These are phyloP conservation scores for Fusarium tupiense DNA, from an alignment of 2,329 filamentous ascomycete species.

Conservation along the genomic window DNA sequence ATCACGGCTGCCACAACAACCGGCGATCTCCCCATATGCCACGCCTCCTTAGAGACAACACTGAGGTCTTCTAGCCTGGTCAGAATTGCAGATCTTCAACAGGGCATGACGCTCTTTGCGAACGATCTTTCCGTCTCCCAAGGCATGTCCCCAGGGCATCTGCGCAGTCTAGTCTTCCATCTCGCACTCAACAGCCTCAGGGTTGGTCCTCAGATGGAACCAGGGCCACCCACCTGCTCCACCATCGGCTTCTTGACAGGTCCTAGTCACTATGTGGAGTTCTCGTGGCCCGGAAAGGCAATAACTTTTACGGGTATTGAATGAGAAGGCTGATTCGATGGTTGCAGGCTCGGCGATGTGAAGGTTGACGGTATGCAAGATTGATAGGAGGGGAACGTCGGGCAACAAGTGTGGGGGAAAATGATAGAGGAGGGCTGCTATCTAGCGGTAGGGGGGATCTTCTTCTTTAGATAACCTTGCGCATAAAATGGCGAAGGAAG, in stretches of 20 bases:
- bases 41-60: no score
- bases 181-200: no score
- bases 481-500: fast-evolving
- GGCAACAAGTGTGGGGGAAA: fast-evolving
- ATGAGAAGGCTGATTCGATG: neutral
- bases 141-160: no score
- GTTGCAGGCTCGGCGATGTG: fast-evolving
- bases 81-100: fast-evolving
- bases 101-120: no score
- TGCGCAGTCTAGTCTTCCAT: no score
- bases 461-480: fast-evolving
- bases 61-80: no score
- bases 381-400: neutral
- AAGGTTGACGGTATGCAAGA: fast-evolving
- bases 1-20: no score
- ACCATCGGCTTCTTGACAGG: neutral
- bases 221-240: neutral
- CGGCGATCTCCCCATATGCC: no score
- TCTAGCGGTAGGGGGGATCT: neutral
- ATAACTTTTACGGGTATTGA: fast-evolving
- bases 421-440: fast-evolving
- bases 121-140: no score
- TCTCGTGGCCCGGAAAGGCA: fast-evolving
- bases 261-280: fast-evolving
- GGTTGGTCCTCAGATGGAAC: no score